Conservation (phyloP, 148 eudicot species). For the Vaccinium darrowii region DNA sequence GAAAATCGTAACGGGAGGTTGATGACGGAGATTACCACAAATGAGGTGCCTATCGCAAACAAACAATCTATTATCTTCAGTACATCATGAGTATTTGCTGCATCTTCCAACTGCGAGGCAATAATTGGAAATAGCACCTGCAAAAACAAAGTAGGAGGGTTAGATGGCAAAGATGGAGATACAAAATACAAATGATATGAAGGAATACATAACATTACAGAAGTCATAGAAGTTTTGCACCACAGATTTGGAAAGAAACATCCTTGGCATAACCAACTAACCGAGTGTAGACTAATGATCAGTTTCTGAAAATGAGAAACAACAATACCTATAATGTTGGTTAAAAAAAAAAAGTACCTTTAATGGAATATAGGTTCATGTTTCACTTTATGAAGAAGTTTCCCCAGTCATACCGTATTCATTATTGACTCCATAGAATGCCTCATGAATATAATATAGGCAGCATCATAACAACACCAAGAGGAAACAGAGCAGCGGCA, state of each 20-base stretch:
- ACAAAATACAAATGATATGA: too few relatives aligned
- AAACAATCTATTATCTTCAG: slow-evolving; percentile 68
- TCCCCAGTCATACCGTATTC: too few relatives aligned
- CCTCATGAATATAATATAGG: too few relatives aligned
- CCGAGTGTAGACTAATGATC: neutral
- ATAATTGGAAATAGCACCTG: slow-evolving; percentile 65
- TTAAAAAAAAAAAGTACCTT: too few relatives aligned
- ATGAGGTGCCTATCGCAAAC: slow-evolving; percentile 69
- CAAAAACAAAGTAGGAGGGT: slow-evolving; percentile 11
- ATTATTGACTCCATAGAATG: too few relatives aligned
- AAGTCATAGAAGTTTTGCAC: neutral
- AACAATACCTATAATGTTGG: neutral
- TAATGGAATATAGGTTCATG: too few relatives aligned
- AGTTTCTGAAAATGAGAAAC: neutral
- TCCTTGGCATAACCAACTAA: neutral
- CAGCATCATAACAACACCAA: too few relatives aligned
- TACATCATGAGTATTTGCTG: slow-evolving; percentile 42
- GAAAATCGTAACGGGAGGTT: neutral
- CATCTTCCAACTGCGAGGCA: slow-evolving; percentile 48
- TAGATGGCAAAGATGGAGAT: neutral
- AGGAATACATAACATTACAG: neutral
- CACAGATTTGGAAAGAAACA: neutral
- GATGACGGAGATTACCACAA: slow-evolving; percentile 45
- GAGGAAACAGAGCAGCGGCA: too few relatives aligned
- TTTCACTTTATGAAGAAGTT: too few relatives aligned